Percentiles rank a stretch among this genome's conserved stretches.
phyloP scores from a whole-genome alignment of 1,139 yeast genomes.

The Diutina siamensis region DNA sequence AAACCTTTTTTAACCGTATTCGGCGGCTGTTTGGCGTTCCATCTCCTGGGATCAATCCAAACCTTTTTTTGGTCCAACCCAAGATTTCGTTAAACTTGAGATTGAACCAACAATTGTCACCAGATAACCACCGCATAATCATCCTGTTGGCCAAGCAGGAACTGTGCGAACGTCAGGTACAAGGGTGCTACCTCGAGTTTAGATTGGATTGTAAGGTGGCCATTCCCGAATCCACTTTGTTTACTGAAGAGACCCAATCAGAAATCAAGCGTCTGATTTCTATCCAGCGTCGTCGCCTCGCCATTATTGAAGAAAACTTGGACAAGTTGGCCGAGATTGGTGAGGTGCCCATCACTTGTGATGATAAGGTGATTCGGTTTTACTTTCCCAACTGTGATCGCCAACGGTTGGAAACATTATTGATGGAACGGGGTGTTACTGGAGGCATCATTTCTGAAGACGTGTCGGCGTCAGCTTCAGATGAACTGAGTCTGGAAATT shows the following conservation, averaged over 20 bases:
- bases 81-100: constrained; percentile 9
- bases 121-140: constrained; percentile 25
- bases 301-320: constrained; percentile 7
- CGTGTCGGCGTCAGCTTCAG: neutral
- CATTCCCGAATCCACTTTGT: constrained; percentile 39
- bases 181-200: constrained; percentile 49
- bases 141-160: constrained; percentile 24
- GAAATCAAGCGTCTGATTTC: constrained; percentile 27
- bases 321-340: constrained; percentile 32
- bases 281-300: constrained; percentile 24
- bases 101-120: constrained; percentile 20
- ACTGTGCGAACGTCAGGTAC: constrained; percentile 35
- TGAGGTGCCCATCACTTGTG: constrained; percentile 29
- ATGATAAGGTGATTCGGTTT: constrained; percentile 30
- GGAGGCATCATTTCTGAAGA: constrained; percentile 38
- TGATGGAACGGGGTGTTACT: constrained; percentile 37
- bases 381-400: constrained; percentile 50
- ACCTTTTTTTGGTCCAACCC: neutral
- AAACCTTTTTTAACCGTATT: neutral
- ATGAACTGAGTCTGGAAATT: neutral
- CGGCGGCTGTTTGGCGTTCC: constrained; percentile 2
- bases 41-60: neutral
- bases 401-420: constrained; percentile 34
- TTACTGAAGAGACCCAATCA: constrained; percentile 34
- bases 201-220: constrained; percentile 25